Percentiles rank a stretch among this genome's conserved stretches.
Conservation (phyloP, 805 yeast genomes). For the Saccharomycopsis fibuligera region DNA sequence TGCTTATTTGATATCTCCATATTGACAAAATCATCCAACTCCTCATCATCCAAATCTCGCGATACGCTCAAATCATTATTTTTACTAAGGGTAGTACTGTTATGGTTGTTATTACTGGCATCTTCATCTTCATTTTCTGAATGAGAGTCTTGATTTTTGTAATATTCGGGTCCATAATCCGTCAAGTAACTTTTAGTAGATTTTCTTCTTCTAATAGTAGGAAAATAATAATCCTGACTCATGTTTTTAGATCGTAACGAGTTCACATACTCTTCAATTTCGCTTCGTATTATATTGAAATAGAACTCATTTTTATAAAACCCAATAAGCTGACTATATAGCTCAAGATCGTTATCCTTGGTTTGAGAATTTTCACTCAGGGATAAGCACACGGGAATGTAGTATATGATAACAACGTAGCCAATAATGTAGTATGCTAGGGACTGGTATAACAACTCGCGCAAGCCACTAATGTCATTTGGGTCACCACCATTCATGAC, state of each 20-base stretch:
- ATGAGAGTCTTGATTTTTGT: conserved; percentile 10
- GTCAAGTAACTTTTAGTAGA: conserved; percentile 21
- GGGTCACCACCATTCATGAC: conserved; percentile 6
- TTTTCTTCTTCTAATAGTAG: conserved; percentile 15
- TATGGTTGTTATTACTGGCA: not conserved
- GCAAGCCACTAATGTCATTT: not conserved
- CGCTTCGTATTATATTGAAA: conserved; percentile 16
- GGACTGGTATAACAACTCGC: conserved; percentile 16
- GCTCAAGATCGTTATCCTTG: conserved; percentile 17
- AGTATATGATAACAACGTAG: conserved; percentile 14
- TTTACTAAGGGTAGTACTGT: not conserved
- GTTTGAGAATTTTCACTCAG: conserved; percentile 1
- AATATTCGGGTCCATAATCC: conserved; percentile 21
- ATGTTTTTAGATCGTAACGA: not conserved
- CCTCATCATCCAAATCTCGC: too few relatives aligned
- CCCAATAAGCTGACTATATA: conserved; percentile 11
- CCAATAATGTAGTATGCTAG: conserved; percentile 19
- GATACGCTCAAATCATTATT: not conserved
- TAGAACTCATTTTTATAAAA: conserved; percentile 18
- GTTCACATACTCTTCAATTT: conserved; percentile 18
- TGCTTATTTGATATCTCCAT: not conserved
- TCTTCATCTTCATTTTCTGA: not conserved
- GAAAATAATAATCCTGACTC: conserved; percentile 12
- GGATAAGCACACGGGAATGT: conserved; percentile 16
- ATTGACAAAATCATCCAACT: conserved; percentile 2